These are phyloP conservation scores for Cutaneotrichosporon sp. DNA, from an alignment of 1,284 basidiomycete genomes.

Conservation along the genomic window DNA sequence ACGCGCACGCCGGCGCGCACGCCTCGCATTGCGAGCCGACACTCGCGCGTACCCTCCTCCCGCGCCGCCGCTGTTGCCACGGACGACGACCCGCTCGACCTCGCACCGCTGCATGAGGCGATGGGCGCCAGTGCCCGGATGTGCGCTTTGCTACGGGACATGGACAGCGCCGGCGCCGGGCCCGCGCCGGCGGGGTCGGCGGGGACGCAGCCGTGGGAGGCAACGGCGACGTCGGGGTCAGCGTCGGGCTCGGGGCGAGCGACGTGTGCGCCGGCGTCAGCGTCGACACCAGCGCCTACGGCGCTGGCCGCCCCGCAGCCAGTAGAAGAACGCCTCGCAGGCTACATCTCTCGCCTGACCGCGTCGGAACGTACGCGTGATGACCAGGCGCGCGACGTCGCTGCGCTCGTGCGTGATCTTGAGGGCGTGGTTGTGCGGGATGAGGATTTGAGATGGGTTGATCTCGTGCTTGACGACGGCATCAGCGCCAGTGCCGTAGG, in stretches of 20 bases:
- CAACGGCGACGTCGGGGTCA: too few relatives aligned
- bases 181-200: not conserved
- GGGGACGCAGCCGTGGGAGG: too few relatives aligned
- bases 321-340: conserved; percentile 11
- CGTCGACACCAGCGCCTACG: not conserved
- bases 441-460: too few relatives aligned
- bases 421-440: not conserved
- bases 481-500: not conserved
- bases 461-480: not conserved
- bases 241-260: too few relatives aligned
- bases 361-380: conserved; percentile 16
- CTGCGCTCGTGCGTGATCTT: conserved; percentile 9
- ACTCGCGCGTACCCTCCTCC: too few relatives aligned
- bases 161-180: not conserved
- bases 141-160: not conserved
- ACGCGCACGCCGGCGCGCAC: too few relatives aligned
- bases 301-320: not conserved
- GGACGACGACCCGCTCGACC: not conserved
- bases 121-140: not conserved
- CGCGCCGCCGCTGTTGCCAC: too few relatives aligned
- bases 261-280: too few relatives aligned
- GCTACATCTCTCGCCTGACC: conserved; percentile 3
- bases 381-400: conserved; percentile 13
- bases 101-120: not conserved
- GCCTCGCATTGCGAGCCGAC: too few relatives aligned